Evolutionary conservation across 2,329 filamentous ascomycete species (phyloP).

Genomic region (Aspergillus felis): DNA sequence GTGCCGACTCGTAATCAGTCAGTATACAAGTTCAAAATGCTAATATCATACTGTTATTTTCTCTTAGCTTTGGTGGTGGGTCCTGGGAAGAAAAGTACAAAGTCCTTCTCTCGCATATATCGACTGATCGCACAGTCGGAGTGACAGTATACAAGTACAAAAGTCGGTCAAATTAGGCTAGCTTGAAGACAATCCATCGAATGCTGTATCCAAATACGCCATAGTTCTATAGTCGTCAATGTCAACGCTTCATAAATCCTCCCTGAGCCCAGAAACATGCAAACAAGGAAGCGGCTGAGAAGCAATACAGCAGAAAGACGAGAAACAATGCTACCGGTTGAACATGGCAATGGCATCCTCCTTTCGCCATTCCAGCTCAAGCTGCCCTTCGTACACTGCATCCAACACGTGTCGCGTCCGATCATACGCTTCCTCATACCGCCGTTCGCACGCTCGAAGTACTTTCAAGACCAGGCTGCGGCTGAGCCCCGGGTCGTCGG

Average conservation of each 20-base stretch:
- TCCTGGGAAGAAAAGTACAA: no score
- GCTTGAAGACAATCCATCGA: neutral
- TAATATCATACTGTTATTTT: no score
- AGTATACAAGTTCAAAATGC: no score
- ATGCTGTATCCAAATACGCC: neutral
- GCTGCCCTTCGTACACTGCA: slow-evolving; percentile 42
- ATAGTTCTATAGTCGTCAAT: neutral
- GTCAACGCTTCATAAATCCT: slow-evolving; percentile 2
- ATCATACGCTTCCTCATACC: slow-evolving; percentile 54
- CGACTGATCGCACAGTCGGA: no score
- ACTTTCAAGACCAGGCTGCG: slow-evolving; percentile 57
- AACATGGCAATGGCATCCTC: slow-evolving; percentile 44
- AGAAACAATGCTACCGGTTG: slow-evolving; percentile 26
- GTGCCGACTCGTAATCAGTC: no score
- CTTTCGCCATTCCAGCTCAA: slow-evolving; percentile 47
- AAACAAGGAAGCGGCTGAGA: neutral
- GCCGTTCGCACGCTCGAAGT: slow-evolving; percentile 55
- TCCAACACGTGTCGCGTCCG: slow-evolving; percentile 44
- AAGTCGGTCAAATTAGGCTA: neutral
- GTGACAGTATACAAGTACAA: no score
- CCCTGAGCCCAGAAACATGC: slow-evolving; percentile 1
- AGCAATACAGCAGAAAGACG: slow-evolving; percentile 5
- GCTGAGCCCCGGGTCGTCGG: slow-evolving; percentile 67
- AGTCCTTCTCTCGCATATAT: no score
- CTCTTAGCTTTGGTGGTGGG: no score